phyloP scores from a whole-genome alignment of 2,329 filamentous ascomycete species.

The Epichloe bromicola region DNA sequence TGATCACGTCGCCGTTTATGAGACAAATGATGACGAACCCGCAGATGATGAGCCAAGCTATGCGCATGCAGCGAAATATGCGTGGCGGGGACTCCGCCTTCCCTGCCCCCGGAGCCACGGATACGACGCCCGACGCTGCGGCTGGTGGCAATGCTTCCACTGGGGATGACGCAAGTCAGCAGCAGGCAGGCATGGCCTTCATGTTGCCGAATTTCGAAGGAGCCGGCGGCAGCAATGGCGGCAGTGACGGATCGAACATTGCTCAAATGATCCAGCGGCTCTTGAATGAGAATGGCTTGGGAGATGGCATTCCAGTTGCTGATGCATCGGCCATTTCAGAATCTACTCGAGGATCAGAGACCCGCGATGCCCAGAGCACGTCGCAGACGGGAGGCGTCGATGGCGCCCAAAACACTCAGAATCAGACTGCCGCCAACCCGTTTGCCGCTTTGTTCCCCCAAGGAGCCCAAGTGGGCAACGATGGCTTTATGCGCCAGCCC shows the following conservation, averaged over 20 bases:
- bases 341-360: slow-evolving; percentile 14
- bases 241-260: slow-evolving; percentile 11
- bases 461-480: slow-evolving; percentile 14
- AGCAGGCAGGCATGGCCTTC: slow-evolving; percentile 29
- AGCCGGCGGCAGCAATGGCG: slow-evolving; percentile 7
- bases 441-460: slow-evolving; percentile 53
- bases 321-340: slow-evolving; percentile 12
- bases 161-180: slow-evolving; percentile 11
- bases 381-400: slow-evolving; percentile 12
- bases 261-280: slow-evolving; percentile 16
- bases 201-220: slow-evolving; percentile 13
- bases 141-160: slow-evolving; percentile 18
- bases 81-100: slow-evolving; percentile 49
- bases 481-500: slow-evolving; percentile 18
- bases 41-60: slow-evolving; percentile 66
- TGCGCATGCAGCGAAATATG: slow-evolving; percentile 67
- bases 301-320: slow-evolving; percentile 23
- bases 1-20: slow-evolving; percentile 80
- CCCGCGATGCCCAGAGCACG: slow-evolving; percentile 13
- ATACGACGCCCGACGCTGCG: slow-evolving; percentile 56
- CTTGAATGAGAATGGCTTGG: slow-evolving; percentile 12
- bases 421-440: slow-evolving; percentile 42
- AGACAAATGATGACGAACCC: slow-evolving; percentile 90
- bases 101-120: slow-evolving; percentile 82
- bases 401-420: slow-evolving; percentile 15